A percentile compares a stretch with the other conserved stretches of the same genome.
These are phyloP conservation scores for Colletotrichum scovillei DNA, from an alignment of 2,329 filamentous ascomycete species.

Conservation along the genomic window DNA sequence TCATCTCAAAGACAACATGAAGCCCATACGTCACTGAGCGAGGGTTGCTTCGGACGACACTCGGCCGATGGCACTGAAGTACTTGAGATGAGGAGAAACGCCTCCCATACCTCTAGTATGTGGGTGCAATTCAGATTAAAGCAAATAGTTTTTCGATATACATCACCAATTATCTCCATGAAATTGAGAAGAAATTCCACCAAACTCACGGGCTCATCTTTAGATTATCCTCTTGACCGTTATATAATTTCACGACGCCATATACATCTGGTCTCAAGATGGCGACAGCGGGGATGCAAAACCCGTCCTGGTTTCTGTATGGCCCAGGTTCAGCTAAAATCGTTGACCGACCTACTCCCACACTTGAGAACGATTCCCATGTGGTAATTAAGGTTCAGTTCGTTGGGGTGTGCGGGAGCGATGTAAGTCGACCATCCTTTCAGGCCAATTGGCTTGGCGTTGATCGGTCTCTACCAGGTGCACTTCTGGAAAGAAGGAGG, in stretches of 20 bases:
- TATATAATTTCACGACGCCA: too few species aligned
- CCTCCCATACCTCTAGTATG: background rate
- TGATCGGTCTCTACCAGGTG: background rate
- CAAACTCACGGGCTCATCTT: too few species aligned
- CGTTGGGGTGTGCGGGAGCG: constrained; percentile 43
- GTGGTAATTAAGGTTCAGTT: constrained; percentile 38
- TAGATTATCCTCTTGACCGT: too few species aligned
- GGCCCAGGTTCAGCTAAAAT: constrained; percentile 38
- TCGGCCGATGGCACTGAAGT: background rate
- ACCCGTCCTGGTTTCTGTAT: constrained; percentile 40
- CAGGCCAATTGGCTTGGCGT: too few species aligned
- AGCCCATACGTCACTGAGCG: background rate
- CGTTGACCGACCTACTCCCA: constrained; percentile 35
- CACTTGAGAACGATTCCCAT: too few species aligned
- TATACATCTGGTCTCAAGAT: background rate
- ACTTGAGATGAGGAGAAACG: background rate
- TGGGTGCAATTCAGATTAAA: background rate
- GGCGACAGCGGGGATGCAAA: constrained; percentile 19
- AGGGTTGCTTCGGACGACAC: background rate
- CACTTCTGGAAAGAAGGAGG: constrained; percentile 37
- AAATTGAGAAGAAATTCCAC: background rate
- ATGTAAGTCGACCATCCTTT: constrained; percentile 30
- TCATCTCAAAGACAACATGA: background rate
- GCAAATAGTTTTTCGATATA: background rate
- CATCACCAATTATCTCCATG: background rate